Conservation (phyloP, 139 green algal species). For the Coelastrella sp. region DNA sequence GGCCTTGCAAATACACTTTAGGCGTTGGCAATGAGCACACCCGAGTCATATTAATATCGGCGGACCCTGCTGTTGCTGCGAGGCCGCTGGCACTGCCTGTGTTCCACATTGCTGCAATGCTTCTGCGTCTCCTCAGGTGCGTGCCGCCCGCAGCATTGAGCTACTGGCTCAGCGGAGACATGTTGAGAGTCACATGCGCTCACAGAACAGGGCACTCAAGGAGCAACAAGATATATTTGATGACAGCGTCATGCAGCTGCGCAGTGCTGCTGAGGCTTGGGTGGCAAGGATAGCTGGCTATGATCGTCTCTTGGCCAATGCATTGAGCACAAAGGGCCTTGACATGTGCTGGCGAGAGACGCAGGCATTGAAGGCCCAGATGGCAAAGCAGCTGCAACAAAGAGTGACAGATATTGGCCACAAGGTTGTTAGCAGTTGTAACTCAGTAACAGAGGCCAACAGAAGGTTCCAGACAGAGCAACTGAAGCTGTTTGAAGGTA, state of each 20-base stretch:
- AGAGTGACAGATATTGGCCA: conserved; percentile 38
- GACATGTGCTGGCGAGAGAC: conserved; percentile 70
- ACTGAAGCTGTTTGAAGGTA: conserved; percentile 47
- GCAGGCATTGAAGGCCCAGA: conserved; percentile 55
- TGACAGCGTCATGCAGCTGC: conserved; percentile 33
- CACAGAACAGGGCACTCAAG: conserved; percentile 56
- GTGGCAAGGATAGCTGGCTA: conserved; percentile 53
- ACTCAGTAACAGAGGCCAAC: conserved; percentile 55
- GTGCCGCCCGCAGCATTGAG: conserved; percentile 61
- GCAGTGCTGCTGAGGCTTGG: conserved; percentile 23
- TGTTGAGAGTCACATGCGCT: conserved; percentile 61
- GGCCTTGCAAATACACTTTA: too few relatives aligned
- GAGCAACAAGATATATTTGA: conserved; percentile 50
- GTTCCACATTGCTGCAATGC: neutral
- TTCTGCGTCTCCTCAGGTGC: conserved; percentile 8
- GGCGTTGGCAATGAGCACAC: too few relatives aligned
- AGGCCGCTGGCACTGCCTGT: neutral
- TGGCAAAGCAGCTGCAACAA: conserved; percentile 47
- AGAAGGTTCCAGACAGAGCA: conserved; percentile 48
- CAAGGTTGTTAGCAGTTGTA: conserved; percentile 12
- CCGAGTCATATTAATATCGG: too few relatives aligned
- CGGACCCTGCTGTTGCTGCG: too few relatives aligned
- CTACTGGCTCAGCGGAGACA: conserved; percentile 66
- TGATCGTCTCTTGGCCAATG: conserved; percentile 61
- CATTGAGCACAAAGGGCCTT: conserved; percentile 58